Conservation (phyloP, 441 rosid species). For the Populus tomentosa region DNA sequence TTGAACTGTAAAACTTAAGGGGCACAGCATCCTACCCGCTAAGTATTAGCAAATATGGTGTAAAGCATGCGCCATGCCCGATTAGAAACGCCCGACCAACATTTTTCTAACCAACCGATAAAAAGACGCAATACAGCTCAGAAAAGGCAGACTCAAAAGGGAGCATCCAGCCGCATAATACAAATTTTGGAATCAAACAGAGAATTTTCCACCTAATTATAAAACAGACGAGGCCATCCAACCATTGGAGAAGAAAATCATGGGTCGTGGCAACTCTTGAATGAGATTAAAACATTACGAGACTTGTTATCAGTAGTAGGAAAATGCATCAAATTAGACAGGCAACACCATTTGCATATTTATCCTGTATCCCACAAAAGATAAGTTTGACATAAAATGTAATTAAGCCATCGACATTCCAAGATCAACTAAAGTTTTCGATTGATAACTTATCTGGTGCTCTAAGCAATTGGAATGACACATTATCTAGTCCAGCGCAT, state of each 20-base stretch:
- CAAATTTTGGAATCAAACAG: background rate
- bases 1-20: background rate
- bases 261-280: background rate
- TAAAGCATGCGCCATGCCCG: no score
- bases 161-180: background rate
- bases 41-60: background rate
- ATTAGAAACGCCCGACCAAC: background rate
- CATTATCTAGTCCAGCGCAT: conserved; percentile 13
- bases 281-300: background rate
- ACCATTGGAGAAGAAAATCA: background rate
- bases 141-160: background rate
- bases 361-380: background rate
- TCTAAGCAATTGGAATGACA: conserved; percentile 6
- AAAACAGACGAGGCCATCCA: background rate
- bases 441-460: background rate
- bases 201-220: background rate
- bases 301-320: background rate
- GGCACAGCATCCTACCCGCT: background rate
- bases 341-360: background rate
- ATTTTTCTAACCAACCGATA: background rate
- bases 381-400: conserved; percentile 8
- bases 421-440: conserved; percentile 5
- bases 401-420: conserved; percentile 1
- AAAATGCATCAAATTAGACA: background rate
- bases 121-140: background rate